These are phyloP conservation scores for Hericium coralloides DNA, from an alignment of 768 basidiomycete genomes.

Conservation along the genomic window DNA sequence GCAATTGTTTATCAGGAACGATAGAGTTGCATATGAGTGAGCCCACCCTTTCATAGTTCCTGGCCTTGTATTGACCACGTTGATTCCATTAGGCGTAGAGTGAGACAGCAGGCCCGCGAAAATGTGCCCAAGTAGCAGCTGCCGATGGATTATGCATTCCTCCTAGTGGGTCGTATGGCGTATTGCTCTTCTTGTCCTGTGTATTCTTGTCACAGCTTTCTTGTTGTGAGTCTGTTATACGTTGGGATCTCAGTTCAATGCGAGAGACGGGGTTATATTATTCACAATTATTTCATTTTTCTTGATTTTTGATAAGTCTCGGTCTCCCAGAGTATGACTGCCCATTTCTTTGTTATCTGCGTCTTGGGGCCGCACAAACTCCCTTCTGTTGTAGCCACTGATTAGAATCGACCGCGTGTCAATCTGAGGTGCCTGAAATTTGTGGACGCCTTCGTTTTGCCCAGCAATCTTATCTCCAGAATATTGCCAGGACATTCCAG, in stretches of 20 bases:
- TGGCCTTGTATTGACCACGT: background rate
- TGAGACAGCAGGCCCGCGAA: conserved; percentile 82
- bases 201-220: conserved; percentile 3
- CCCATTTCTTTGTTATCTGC: background rate
- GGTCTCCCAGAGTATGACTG: background rate
- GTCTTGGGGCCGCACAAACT: too few species aligned
- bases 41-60: conserved; percentile 18
- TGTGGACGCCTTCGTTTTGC: too few species aligned
- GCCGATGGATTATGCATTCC: too few species aligned
- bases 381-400: too few species aligned
- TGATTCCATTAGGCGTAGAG: conserved; percentile 47
- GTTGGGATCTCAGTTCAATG: background rate
- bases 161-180: background rate
- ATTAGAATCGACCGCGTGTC: too few species aligned
- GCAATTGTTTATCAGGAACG: conserved; percentile 53
- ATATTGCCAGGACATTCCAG: too few species aligned
- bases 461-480: too few species aligned
- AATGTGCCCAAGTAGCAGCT: conserved; percentile 72
- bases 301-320: too few species aligned
- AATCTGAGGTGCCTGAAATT: too few species aligned
- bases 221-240: background rate
- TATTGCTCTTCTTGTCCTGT: background rate
- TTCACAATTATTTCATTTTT: too few species aligned
- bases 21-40: conserved; percentile 88
- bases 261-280: too few species aligned